These are phyloP conservation scores for Ophiostoma tasmaniense DNA, from an alignment of 2,329 filamentous ascomycete genomes.

Conservation along the genomic window DNA sequence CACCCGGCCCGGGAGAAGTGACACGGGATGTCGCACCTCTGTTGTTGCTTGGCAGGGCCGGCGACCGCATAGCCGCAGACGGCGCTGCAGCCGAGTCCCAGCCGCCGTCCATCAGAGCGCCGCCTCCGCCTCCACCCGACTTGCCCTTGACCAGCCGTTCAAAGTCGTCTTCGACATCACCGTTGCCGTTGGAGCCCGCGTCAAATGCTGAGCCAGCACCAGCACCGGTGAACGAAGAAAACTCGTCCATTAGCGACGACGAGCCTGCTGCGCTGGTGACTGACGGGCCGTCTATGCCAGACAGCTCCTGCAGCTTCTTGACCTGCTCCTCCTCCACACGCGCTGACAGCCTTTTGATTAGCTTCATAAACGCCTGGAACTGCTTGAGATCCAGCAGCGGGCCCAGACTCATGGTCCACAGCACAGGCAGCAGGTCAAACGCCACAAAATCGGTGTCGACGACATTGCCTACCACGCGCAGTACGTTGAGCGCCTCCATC, in stretches of 20 bases:
- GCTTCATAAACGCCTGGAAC: slow-evolving; percentile 81
- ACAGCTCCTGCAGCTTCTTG: slow-evolving; percentile 76
- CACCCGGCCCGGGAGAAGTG: slow-evolving; percentile 24
- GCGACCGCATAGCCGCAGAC: slow-evolving; percentile 9
- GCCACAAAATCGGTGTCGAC: slow-evolving; percentile 89
- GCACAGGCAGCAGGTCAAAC: slow-evolving; percentile 76
- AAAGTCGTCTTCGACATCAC: slow-evolving; percentile 62
- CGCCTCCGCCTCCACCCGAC: slow-evolving; percentile 26
- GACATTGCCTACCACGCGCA: slow-evolving; percentile 70
- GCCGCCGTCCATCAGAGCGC: slow-evolving; percentile 18
- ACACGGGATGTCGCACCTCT: background rate
- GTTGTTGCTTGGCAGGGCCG: background rate
- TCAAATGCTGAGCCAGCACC: slow-evolving; percentile 29
- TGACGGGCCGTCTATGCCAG: slow-evolving; percentile 5
- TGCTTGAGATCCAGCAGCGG: slow-evolving; percentile 80
- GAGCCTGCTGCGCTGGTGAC: slow-evolving; percentile 30
- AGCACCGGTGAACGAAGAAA: slow-evolving; percentile 57
- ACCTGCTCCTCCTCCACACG: slow-evolving; percentile 84
- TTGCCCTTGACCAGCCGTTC: slow-evolving; percentile 81
- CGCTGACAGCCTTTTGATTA: slow-evolving; percentile 72
- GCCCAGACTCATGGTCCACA: slow-evolving; percentile 88
- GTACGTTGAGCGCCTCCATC: slow-evolving; percentile 81
- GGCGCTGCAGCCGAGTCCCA: slow-evolving; percentile 10
- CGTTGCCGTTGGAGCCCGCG: slow-evolving; percentile 40
- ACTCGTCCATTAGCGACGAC: slow-evolving; percentile 52